Conservation (phyloP, 2,329 filamentous ascomycete species). For the Colletotrichum gloeosporioides region DNA sequence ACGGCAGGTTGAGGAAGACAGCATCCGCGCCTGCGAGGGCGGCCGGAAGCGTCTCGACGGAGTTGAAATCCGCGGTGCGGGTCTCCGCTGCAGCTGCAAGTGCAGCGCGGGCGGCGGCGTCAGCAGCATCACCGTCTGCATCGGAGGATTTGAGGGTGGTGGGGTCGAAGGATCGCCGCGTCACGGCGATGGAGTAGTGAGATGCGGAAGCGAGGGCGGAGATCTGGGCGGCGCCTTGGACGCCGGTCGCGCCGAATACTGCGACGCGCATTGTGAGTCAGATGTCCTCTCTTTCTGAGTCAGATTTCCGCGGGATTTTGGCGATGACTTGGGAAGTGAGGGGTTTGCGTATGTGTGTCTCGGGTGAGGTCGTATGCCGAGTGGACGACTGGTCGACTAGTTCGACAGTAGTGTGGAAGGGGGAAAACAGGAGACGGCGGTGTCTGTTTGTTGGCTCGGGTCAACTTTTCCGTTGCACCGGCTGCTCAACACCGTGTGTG, state of each 20-base stretch:
- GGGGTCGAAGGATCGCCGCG: slow-evolving; percentile 18
- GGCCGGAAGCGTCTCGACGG: slow-evolving; percentile 8
- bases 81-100: slow-evolving; percentile 24
- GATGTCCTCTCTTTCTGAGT: background rate
- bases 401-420: background rate
- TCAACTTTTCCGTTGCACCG: background rate
- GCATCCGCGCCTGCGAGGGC: slow-evolving; percentile 22
- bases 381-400: background rate
- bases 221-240: slow-evolving; percentile 30
- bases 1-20: slow-evolving; percentile 31
- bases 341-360: background rate
- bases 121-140: slow-evolving; percentile 25
- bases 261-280: slow-evolving; percentile 27
- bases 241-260: slow-evolving; percentile 32
- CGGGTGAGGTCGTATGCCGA: background rate
- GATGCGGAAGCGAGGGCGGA: slow-evolving; percentile 25
- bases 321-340: background rate
- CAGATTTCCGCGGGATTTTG: background rate
- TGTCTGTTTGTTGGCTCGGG: background rate
- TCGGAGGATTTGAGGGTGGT: background rate
- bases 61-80: slow-evolving; percentile 25
- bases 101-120: slow-evolving; percentile 20
- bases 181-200: slow-evolving; percentile 30
- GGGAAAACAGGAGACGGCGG: background rate
- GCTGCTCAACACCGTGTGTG: background rate